phyloP scores from a whole-genome alignment of 1,284 basidiomycete species.

The Cystobasidiaceae sp. region DNA sequence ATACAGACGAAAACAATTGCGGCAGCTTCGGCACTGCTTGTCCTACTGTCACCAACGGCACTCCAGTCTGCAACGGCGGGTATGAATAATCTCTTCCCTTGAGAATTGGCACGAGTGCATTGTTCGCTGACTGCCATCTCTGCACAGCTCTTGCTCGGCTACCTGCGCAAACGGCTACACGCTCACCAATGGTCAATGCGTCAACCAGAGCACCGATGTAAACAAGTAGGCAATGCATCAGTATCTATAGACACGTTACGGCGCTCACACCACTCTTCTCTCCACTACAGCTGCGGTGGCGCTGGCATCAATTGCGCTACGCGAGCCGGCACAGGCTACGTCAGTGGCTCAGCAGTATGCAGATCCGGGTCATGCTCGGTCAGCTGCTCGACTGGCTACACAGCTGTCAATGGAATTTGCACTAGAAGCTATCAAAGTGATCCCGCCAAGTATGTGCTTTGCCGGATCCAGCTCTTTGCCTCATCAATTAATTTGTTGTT shows the following conservation, averaged over 20 bases:
- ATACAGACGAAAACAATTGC: background rate
- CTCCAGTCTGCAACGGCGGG: background rate
- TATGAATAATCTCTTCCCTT: background rate
- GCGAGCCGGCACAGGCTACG: background rate
- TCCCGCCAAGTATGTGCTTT: background rate
- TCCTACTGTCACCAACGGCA: background rate
- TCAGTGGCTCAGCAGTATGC: background rate
- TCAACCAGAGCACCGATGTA: slow-evolving; percentile 16
- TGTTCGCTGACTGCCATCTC: background rate
- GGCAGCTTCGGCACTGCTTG: background rate
- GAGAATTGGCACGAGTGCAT: background rate
- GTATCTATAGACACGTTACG: background rate
- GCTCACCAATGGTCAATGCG: background rate
- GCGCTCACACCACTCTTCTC: background rate
- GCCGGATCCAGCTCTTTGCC: no score
- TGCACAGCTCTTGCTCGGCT: background rate
- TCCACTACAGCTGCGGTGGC: background rate
- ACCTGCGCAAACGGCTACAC: background rate
- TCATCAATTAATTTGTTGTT: background rate
- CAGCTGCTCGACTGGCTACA: slow-evolving; percentile 4
- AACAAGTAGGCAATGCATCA: slow-evolving; percentile 31
- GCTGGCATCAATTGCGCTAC: background rate
- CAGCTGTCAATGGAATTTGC: background rate
- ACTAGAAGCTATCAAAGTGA: background rate
- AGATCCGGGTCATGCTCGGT: background rate